Evolutionary conservation across 345 rosid genomes (phyloP), one percentile per base, ranked within the genome.

Genomic region (Rhodomyrtus tomentosa): DNA sequence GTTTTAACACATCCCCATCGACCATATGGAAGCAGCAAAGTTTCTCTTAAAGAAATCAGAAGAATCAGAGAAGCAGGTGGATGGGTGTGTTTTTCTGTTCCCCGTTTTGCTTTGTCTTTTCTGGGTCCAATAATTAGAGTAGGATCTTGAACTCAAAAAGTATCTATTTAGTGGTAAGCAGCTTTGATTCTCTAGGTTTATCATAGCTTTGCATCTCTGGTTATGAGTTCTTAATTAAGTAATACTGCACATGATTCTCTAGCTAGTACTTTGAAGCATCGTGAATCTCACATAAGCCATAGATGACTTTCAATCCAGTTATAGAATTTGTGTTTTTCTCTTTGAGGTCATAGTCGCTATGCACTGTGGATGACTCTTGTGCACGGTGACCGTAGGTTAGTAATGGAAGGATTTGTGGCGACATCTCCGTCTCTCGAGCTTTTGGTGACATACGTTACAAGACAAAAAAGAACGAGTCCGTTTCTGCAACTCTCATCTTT

Each of bases 41-140:
- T 88, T 81, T 94, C 98, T 56, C 93, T 96, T 81, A 88, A 90
- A 53, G 99, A 95, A 91, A 87, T 94, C 83, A 94, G 87, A 90
- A 95, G 99, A 87, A 93, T 96, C 85, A 93, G 96, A 92, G 98
- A 95, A 93, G 98, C 99, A 92, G 98, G 99, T 92, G 99, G 99
- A 92, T 96, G 99, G 98, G 99, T 94, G 94, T 90, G 95, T 92
- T 88, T 89, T 87, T 86, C 89, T 89, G 85, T 88, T 90, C 93
- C 88, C 87, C 36, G 38, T 82, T 86, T 56, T 73, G 13, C 51
- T 73, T 86, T 51, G 4, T 52, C 54, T 80, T 68, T 36, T 68
- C 45, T 68, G 25, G 38, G 45, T 36, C 76, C 76, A 38, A 68
- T 38, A 18, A 68, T 36, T 68, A 68, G 76, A 68, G 76, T 24